Conservation (phyloP, 108 stramenopile species). For the Stephanodiscus minutulus region DNA sequence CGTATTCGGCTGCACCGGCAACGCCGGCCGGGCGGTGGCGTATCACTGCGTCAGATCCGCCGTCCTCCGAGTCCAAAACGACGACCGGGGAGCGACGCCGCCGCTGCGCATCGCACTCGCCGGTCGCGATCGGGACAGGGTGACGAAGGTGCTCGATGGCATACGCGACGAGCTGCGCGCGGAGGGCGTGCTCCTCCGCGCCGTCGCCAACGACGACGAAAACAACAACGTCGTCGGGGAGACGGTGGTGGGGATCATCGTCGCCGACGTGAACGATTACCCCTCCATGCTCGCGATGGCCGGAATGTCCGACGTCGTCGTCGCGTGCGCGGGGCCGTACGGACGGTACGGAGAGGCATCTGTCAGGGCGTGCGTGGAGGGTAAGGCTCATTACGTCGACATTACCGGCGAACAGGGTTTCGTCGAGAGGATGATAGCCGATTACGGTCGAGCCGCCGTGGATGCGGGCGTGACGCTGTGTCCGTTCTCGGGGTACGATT, state of each 20-base stretch:
- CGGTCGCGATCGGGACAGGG: slow-evolving; percentile 8
- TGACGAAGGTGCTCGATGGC: slow-evolving; percentile 8
- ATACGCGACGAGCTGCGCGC: slow-evolving; percentile 6
- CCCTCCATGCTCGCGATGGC: slow-evolving; percentile 13
- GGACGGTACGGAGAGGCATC: slow-evolving; percentile 36
- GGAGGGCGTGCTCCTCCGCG: slow-evolving; percentile 6
- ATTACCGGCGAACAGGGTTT: slow-evolving; percentile 40
- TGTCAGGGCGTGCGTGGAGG: slow-evolving; percentile 29
- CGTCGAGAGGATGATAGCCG: slow-evolving; percentile 24
- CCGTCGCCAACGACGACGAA: too few relatives aligned
- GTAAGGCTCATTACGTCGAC: slow-evolving; percentile 40
- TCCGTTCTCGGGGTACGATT: slow-evolving; percentile 26
- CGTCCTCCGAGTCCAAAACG: background rate
- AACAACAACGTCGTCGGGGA: too few relatives aligned
- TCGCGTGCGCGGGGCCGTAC: slow-evolving; percentile 41
- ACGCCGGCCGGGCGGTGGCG: slow-evolving; percentile 31
- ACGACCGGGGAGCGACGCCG: background rate
- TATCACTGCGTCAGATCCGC: slow-evolving; percentile 16
- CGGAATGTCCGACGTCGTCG: slow-evolving; percentile 16
- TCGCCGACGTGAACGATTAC: slow-evolving; percentile 18
- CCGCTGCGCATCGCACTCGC: slow-evolving; percentile 4
- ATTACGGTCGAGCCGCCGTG: slow-evolving; percentile 18
- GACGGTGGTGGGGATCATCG: background rate
- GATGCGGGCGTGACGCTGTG: slow-evolving; percentile 9
- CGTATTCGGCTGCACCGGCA: slow-evolving; percentile 30